Evolutionary conservation across 2,329 filamentous ascomycete species (phyloP), one percentile per base, ranked within the genome.

Genomic region (Fusarium torulosum): DNA sequence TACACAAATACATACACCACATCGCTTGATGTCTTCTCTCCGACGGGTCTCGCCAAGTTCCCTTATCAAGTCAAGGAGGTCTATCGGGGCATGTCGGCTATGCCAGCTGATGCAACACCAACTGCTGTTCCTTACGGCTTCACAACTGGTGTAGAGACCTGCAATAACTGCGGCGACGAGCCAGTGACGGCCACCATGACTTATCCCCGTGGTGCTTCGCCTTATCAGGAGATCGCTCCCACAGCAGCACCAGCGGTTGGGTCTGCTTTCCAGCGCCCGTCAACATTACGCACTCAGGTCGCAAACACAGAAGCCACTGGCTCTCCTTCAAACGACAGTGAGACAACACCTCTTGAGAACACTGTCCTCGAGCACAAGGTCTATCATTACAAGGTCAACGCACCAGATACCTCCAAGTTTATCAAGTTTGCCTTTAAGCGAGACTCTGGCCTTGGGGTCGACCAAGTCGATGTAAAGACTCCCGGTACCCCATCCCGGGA

Each of bases 81-180:
- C n/a, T 74, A 72, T n/a, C 70, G 51, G 9, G 68, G 72, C 55
- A 74, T 74, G 72, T 71, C 67, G 7, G 59, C 59, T 7, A 66
- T 70, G 50, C 69, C 71, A 10, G 57, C 43, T 37, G 59, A 62
- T 44, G 45, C 56, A n/a, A 59, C 59, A 7, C 62, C 66, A 13
- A 74, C 70, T 29, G 46, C 25, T 13, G 33, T 69, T 10, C 72
- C 71, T 8, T 71, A 74, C 9, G 72, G 71, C 13, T 74, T 74
- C 47, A 72, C 68, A 2, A 21, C 68, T 10, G 57, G 37, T 17
- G 47, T 65, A 8, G 62, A 67, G 50, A 70, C 59, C 7, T 74
- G 72, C 42, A 66, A 44, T 3, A 57, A 54, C 40, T 74, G 72
- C 11, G 69, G 71, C 8, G 59, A 71, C 37, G 52, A 71, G 44